Evolutionary conservation across 495 filamentous ascomycete species (phyloP).

Genomic region (Aspergillus ellipticus): DNA sequence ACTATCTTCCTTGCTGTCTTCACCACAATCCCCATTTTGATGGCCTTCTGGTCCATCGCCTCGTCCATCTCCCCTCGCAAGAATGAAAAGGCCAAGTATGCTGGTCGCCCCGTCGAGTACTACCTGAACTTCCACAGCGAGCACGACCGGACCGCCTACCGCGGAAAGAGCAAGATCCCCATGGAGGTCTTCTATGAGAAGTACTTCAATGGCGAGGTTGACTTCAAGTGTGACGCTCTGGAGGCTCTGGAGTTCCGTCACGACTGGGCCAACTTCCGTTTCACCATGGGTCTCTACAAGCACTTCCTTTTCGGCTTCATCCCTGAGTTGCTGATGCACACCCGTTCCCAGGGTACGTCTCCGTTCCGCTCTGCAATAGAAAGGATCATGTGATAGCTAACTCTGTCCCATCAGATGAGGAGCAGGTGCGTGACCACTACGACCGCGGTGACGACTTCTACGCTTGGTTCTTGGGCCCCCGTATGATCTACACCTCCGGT

Average conservation of each 20-base stretch:
- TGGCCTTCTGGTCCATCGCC: slow-evolving; percentile 55
- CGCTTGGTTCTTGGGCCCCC: slow-evolving; percentile 68
- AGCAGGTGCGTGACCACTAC: slow-evolving; percentile 73
- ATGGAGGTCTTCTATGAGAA: slow-evolving; percentile 66
- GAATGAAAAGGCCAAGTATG: slow-evolving; percentile 59
- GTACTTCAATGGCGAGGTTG: slow-evolving; percentile 61
- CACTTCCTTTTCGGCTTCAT: slow-evolving; percentile 67
- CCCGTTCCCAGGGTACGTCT: slow-evolving; percentile 59
- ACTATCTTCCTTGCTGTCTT: slow-evolving; percentile 54
- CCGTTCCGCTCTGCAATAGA: not conserved
- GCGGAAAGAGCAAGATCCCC: slow-evolving; percentile 60
- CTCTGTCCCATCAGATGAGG: slow-evolving; percentile 53
- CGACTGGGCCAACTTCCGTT: slow-evolving; percentile 67
- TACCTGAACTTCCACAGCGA: slow-evolving; percentile 62
- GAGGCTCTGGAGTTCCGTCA: slow-evolving; percentile 62
- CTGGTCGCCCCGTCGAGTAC: slow-evolving; percentile 59
- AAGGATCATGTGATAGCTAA: slow-evolving; percentile 6
- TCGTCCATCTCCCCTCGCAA: slow-evolving; percentile 56
- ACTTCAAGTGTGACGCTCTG: slow-evolving; percentile 61
- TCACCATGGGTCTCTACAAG: slow-evolving; percentile 61
- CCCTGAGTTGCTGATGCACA: slow-evolving; percentile 65
- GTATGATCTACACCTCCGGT: slow-evolving; percentile 73
- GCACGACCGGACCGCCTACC: slow-evolving; percentile 53
- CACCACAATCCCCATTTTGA: slow-evolving; percentile 53
- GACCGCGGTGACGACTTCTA: slow-evolving; percentile 75